Base-by-base conservation (phyloP, 441 rosid species). In the Erysimum pusillum region DNA sequence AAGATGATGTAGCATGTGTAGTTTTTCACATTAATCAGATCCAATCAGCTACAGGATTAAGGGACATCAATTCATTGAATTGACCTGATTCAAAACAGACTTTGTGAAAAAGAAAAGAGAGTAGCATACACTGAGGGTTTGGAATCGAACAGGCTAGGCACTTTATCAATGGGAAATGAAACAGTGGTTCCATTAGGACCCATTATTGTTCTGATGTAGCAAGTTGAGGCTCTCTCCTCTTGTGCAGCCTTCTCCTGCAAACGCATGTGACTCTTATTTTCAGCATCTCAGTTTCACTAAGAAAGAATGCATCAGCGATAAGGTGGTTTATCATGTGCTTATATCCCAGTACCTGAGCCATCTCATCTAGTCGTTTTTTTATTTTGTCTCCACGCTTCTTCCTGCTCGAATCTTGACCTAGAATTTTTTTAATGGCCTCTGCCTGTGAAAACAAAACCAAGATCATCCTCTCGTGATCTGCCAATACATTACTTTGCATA, bases 391-490 rank as follows among this genome's bases (percentile, higher is more conserved):
- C 98, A 60, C 91, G 89, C 77, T 93, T 96, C 94, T 91, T 91
- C 86, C 98, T 81, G 79, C 75, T 83, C 25, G 99, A 93, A 83
- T 90, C 98, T 86, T 93, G 99, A 64, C 98, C 97, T 11, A 93
- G 98, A 76, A 96, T 91, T 87, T 91, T 96, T 71, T 90, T 83
- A 34, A 93, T 93, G 69, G 99, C 99, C 82, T 88, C 97, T 39
- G 90, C 97, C 98, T 93, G 80, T 70, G 75, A 36, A 63, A 12
- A 42, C 49, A 52, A 78, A 79, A 74, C 71, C 65, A 62, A 62
- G 48, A 46, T 34, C 57, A 63, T 63, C 2, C 31, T 63, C 28
- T 62, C 61, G 18, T 28, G 45, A 53, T 35, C 49, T 57, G 9
- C 68, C 51, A 61, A 42, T 61, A 44, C 49, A 2, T 51, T 34